These are phyloP conservation scores for Populus hybrid DNA, from an alignment of 441 rosid genomes.

Conservation along the genomic window DNA sequence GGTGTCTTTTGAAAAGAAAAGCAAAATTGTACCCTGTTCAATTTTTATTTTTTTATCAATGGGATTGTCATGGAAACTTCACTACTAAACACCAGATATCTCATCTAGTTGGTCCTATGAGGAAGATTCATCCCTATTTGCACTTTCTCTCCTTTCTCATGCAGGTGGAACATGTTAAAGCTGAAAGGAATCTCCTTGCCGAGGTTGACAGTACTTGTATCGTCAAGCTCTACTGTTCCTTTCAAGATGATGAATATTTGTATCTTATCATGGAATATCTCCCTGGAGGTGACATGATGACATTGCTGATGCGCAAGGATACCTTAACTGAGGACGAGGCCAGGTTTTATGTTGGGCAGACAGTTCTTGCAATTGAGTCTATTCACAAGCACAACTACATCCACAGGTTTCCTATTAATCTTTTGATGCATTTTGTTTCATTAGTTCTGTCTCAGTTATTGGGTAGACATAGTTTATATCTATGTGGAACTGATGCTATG, in stretches of 20 bases:
- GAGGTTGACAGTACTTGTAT: conserved; percentile 86
- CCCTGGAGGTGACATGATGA: conserved; percentile 95
- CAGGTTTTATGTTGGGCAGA: conserved; percentile 77
- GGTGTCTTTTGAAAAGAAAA: not conserved
- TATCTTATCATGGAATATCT: conserved; percentile 87
- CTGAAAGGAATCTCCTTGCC: not conserved
- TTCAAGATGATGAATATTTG: conserved; percentile 85
- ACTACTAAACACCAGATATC: not conserved
- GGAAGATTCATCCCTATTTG: not conserved
- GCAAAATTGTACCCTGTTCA: not conserved
- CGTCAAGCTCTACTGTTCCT: conserved; percentile 78
- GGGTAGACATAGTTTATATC: not conserved
- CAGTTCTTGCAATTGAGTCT: conserved; percentile 79
- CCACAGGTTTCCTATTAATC: conserved; percentile 15
- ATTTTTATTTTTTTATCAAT: too few relatives aligned
- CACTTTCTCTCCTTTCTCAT: not conserved
- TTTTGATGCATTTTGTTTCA: not conserved
- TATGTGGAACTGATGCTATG: not conserved
- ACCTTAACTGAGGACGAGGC: conserved; percentile 73
- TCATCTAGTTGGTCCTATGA: not conserved
- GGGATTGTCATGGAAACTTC: not conserved
- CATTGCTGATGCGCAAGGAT: conserved; percentile 83
- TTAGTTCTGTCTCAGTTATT: not conserved
- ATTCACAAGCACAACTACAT: conserved; percentile 15
- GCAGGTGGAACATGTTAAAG: not conserved